Conservation (phyloP, 257 asterid genomes). For the Scutellaria baicalensis region DNA sequence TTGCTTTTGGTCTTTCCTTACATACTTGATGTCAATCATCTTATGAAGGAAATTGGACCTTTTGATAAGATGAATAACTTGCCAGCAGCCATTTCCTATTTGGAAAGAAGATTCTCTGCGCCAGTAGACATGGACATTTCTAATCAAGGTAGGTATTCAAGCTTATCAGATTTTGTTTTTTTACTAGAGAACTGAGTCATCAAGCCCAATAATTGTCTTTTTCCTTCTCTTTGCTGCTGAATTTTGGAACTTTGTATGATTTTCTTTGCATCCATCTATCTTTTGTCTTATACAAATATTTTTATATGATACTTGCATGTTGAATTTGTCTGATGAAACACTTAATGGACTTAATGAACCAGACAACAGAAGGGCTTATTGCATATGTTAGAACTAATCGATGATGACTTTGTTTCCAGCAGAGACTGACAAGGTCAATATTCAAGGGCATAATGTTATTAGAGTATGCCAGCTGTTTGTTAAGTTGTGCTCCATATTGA, state of each 20-base stretch:
- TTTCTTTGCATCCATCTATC: neutral
- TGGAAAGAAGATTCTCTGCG: conserved; percentile 42
- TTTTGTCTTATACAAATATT: neutral
- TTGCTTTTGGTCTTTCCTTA: conserved; percentile 46
- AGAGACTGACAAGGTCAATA: conserved; percentile 30
- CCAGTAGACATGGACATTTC: conserved; percentile 58
- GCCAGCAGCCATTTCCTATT: conserved; percentile 49
- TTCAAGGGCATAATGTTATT: conserved; percentile 66
- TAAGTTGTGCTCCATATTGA: conserved; percentile 48
- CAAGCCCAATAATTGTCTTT: neutral
- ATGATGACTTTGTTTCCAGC: conserved; percentile 29
- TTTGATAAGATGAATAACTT: conserved; percentile 44
- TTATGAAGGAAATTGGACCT: conserved; percentile 61
- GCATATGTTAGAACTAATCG: conserved; percentile 14
- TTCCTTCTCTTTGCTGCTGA: neutral
- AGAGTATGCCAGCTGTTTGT: conserved; percentile 62
- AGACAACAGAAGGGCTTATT: neutral
- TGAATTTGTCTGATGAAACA: conserved; percentile 2
- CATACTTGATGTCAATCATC: conserved; percentile 64
- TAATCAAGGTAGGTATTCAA: conserved; percentile 36
- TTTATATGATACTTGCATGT: neutral
- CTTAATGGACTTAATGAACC: neutral
- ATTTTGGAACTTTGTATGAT: neutral
- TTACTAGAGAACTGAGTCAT: neutral
- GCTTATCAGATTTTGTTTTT: neutral